Percentiles rank a stretch among this genome's conserved stretches.
Conservation (phyloP, 2,329 filamentous ascomycete genomes). For the Aspergillus glaucus region DNA sequence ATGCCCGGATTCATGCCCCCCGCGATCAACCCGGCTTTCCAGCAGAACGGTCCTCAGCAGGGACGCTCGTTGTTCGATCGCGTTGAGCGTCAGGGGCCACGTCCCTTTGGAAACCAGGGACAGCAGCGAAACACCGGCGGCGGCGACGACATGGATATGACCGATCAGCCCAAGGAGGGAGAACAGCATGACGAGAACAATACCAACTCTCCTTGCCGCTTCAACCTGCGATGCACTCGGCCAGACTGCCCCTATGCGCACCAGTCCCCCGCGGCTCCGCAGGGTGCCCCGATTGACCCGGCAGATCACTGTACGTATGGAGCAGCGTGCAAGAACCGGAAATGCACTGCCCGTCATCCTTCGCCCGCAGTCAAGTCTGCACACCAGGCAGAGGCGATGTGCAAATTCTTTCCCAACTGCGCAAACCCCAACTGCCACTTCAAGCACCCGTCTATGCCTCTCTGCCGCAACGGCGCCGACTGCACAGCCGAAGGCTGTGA, state of each 20-base stretch:
- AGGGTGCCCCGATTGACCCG: slow-evolving; percentile 69
- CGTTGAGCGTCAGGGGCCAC: slow-evolving; percentile 47
- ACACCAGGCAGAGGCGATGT: slow-evolving; percentile 77
- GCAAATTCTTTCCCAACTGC: slow-evolving; percentile 88
- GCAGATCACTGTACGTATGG: slow-evolving; percentile 77
- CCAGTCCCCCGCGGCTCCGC: slow-evolving; percentile 83
- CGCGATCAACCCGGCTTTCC: slow-evolving; percentile 50
- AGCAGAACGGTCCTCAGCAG: slow-evolving; percentile 39
- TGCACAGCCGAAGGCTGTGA: slow-evolving; percentile 78
- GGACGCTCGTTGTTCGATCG: slow-evolving; percentile 69
- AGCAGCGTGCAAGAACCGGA: slow-evolving; percentile 89
- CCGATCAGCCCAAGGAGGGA: slow-evolving; percentile 29
- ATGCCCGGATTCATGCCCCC: slow-evolving; percentile 51
- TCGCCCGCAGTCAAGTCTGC: slow-evolving; percentile 75
- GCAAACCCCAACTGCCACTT: slow-evolving; percentile 83
- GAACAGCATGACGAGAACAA: slow-evolving; percentile 48
- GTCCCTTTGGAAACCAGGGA: slow-evolving; percentile 50
- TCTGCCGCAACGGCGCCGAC: slow-evolving; percentile 85
- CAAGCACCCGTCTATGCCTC: slow-evolving; percentile 76
- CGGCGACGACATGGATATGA: slow-evolving; percentile 33
- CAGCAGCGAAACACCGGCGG: slow-evolving; percentile 21
- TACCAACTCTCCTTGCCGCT: slow-evolving; percentile 71
- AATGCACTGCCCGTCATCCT: slow-evolving; percentile 86
- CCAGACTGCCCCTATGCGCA: slow-evolving; percentile 88
- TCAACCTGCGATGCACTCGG: slow-evolving; percentile 82